Percentiles rank a stretch among this genome's conserved stretches.
phyloP scores from a whole-genome alignment of 176 grass and related monocot species.

The Aegilops umbellulata region DNA sequence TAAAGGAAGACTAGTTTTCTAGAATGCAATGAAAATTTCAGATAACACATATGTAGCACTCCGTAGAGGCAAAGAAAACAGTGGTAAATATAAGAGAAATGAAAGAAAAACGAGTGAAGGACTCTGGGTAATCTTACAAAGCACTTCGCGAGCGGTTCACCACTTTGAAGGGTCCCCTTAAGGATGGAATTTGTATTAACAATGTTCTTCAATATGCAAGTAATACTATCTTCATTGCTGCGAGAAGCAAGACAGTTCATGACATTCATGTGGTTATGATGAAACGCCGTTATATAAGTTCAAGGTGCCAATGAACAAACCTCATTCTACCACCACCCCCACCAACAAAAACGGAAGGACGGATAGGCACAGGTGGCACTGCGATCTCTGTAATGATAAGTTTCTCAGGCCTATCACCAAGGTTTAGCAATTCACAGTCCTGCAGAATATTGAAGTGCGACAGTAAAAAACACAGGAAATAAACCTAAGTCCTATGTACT shows the following conservation, averaged over 20 bases:
- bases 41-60: background rate
- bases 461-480: background rate
- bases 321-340: constrained; percentile 59
- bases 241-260: constrained; percentile 30
- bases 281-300: constrained; percentile 1
- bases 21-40: background rate
- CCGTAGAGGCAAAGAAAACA: background rate
- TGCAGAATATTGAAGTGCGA: constrained; percentile 39
- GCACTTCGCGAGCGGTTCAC: constrained; percentile 48
- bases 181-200: constrained; percentile 75
- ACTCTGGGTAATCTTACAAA: constrained; percentile 54
- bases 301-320: constrained; percentile 39
- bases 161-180: constrained; percentile 75
- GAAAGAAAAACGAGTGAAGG: constrained; percentile 11
- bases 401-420: constrained; percentile 86
- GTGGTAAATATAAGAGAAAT: background rate
- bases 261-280: background rate
- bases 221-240: constrained; percentile 94
- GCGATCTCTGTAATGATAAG: constrained; percentile 84
- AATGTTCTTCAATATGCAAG: constrained; percentile 78
- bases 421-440: constrained; percentile 98
- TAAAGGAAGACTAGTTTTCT: background rate
- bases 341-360: constrained; percentile 73
- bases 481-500: background rate
- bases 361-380: constrained; percentile 79